phyloP scores from a whole-genome alignment of 352 stramenopile genomes.

The Phytophthora pluvialis region DNA sequence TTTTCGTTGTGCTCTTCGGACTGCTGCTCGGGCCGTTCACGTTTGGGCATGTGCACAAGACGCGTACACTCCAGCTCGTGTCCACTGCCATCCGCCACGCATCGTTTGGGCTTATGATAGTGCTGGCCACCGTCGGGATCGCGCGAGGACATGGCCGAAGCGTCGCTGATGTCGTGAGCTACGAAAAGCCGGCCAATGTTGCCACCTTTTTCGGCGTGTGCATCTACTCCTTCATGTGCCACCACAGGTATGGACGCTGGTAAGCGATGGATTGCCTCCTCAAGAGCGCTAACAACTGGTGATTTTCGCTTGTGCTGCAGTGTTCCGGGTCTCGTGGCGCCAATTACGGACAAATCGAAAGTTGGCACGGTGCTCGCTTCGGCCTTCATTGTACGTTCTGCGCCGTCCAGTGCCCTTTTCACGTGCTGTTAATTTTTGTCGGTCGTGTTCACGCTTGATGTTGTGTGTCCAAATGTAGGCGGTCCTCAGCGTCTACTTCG shows the following conservation, averaged over 20 bases:
- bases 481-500: conserved; percentile 80
- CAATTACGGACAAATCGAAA: conserved; percentile 84
- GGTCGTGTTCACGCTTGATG: conserved; percentile 12
- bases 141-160: conserved; percentile 64
- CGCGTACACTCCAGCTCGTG: conserved; percentile 73
- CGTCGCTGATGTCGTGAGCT: conserved; percentile 67
- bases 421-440: conserved; percentile 7
- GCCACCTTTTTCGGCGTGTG: conserved; percentile 87
- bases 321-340: conserved; percentile 82
- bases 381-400: conserved; percentile 68
- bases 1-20: conserved; percentile 83
- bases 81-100: conserved; percentile 85
- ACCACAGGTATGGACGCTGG: conserved; percentile 67
- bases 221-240: conserved; percentile 93
- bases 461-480: conserved; percentile 44
- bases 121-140: conserved; percentile 77
- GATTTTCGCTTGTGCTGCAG: conserved; percentile 31
- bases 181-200: conserved; percentile 77
- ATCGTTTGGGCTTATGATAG: conserved; percentile 87
- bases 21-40: conserved; percentile 78
- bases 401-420: conserved; percentile 1
- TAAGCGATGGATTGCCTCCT: background rate
- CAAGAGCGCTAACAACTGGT: conserved; percentile 1
- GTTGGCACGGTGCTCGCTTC: conserved; percentile 65
- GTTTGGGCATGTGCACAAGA: conserved; percentile 88